Evolutionary conservation across 805 yeast genomes (phyloP).

Genomic region (Hanseniaspora mollemarum): DNA sequence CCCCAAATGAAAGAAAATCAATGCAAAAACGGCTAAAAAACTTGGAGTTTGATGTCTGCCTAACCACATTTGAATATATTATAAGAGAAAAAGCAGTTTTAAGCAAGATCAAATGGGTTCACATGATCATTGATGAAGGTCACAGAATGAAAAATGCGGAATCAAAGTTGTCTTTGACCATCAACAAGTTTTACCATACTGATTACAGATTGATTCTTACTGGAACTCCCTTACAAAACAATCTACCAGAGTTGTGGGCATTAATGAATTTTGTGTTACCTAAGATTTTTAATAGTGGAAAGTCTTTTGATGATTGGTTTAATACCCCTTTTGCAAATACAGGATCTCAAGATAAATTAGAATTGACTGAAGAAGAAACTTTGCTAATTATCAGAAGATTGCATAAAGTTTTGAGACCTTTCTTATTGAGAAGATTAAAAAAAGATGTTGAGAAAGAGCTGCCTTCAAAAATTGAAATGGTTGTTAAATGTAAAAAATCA

Average conservation of each 20-base stretch:
- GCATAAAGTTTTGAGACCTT: conserved; percentile 77
- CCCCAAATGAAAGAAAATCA: conserved; percentile 57
- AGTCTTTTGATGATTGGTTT: conserved; percentile 82
- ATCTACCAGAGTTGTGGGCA: conserved; percentile 79
- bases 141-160: conserved; percentile 76
- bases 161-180: conserved; percentile 60
- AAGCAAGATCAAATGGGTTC: conserved; percentile 62
- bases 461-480: conserved; percentile 75
- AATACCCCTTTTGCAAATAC: conserved; percentile 81
- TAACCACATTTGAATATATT: conserved; percentile 74
- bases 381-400: conserved; percentile 70
- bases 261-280: conserved; percentile 71
- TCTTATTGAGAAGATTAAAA: conserved; percentile 69
- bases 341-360: conserved; percentile 73
- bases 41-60: conserved; percentile 63
- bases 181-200: conserved; percentile 60
- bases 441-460: conserved; percentile 79
- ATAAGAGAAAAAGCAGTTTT: conserved; percentile 65
- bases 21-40: conserved; percentile 51
- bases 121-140: conserved; percentile 86
- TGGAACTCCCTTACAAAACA: conserved; percentile 81
- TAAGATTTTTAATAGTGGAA: conserved; percentile 71
- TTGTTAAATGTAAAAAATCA: conserved; percentile 65
- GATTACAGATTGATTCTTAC: conserved; percentile 70
- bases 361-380: conserved; percentile 75